phyloP scores from a whole-genome alignment of 2,329 filamentous ascomycete species.

The Aphanoascus verrucosus region DNA sequence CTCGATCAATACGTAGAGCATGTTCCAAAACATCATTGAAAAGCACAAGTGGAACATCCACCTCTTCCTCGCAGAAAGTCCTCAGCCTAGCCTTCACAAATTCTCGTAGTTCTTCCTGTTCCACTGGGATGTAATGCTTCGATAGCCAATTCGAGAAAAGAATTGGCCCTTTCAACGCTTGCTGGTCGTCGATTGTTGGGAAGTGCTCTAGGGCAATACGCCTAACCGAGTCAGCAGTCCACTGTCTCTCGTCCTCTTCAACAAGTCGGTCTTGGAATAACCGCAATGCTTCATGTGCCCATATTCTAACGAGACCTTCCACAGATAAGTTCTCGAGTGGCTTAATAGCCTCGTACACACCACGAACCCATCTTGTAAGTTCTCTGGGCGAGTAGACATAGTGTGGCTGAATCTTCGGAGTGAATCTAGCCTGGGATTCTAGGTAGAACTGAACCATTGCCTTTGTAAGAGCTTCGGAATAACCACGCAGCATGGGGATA shows the following conservation, averaged over 20 bases:
- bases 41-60: constrained; percentile 95
- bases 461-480: constrained; percentile 84
- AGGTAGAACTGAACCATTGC: constrained; percentile 97
- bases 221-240: constrained; percentile 82
- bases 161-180: constrained; percentile 83
- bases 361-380: constrained; percentile 91
- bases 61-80: constrained; percentile 98
- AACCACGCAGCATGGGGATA: constrained; percentile 85
- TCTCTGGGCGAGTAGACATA: constrained; percentile 99
- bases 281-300: constrained; percentile 92
- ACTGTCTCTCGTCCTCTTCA: constrained; percentile 82
- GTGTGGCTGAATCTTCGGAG: constrained; percentile 90
- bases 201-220: constrained; percentile 85
- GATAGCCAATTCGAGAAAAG: constrained; percentile 99
- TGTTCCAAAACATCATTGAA: constrained; percentile 99
- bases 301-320: constrained; percentile 89
- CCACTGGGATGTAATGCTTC: constrained; percentile 95
- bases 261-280: constrained; percentile 97
- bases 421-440: constrained; percentile 89
- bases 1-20: constrained; percentile 92
- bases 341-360: constrained; percentile 91
- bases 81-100: constrained; percentile 95
- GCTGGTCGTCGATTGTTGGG: constrained; percentile 84
- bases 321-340: constrained; percentile 79
- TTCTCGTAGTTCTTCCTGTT: constrained; percentile 86